Base-by-base conservation (phyloP, 192 early-diverging fungal genomes). In the Entomortierella lignicola region DNA sequence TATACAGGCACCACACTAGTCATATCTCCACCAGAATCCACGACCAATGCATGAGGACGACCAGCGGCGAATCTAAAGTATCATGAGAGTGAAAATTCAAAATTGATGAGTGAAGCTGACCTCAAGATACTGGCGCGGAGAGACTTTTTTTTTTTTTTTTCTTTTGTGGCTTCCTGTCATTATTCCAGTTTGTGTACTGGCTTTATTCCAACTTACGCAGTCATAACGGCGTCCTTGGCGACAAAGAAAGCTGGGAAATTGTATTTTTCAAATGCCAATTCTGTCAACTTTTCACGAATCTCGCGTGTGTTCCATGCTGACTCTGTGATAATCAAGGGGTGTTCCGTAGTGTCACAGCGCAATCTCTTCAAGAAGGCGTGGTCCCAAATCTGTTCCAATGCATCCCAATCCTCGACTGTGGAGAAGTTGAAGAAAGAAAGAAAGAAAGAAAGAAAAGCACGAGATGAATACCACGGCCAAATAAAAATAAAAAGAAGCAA, bases 191-290 rank as follows among this genome's bases (percentile, higher is more conserved):
- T n/a, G n/a, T n/a, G n/a, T n/a, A n/a, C n/a, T n/a, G n/a, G n/a
- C n/a, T n/a, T n/a, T n/a, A n/a, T n/a, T n/a, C n/a, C n/a, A n/a
- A 87, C 86, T 66, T 90, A 95, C 86, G 97, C 93, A 27, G 97
- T 88, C 63, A 99, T 90, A 25, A 98, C 97, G 1, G 98, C 93
- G 29, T 89, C 90, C 74, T 96, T 93, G 63, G 92, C 94, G 34
- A 98, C 82, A 85, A 94, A 99, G 77, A 99, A 99, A 21, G 96
- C 97, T 39, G 96, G 96, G 39, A 92, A 88, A 30, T 92, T 81
- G 66, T 93, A 98, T 83, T 90, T 93, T 82, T 99, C 98, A 87
- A 99, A 99, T 0, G 96, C 96, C 58, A 99, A 66, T 69, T 99
- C 98, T 42, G 90, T 86, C 20, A 97, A 82, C 77, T 94, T 97